Conservation (phyloP, 768 basidiomycete genomes). For the Amanita rimosa region DNA sequence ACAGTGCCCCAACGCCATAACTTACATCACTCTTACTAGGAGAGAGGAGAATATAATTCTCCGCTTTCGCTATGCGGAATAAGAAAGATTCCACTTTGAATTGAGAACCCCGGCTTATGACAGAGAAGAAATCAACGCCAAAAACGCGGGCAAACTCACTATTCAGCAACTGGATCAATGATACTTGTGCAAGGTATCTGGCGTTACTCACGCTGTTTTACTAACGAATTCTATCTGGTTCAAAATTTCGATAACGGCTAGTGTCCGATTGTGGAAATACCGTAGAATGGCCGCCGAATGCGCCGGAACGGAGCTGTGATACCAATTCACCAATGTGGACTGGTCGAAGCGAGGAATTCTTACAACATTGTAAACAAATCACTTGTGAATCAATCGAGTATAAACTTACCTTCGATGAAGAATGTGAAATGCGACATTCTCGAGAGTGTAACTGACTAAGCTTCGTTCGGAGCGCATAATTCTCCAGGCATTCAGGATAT, state of each 20-base stretch:
- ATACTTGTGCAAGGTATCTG: background rate
- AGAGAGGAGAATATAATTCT: slow-evolving; percentile 82
- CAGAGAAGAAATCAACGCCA: slow-evolving; percentile 94
- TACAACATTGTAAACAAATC: slow-evolving; percentile 1
- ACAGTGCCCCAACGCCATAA: slow-evolving; percentile 3
- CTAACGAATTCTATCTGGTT: slow-evolving; percentile 74
- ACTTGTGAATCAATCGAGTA: background rate
- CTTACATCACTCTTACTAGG: slow-evolving; percentile 79
- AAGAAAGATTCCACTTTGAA: slow-evolving; percentile 99
- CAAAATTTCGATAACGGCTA: slow-evolving; percentile 67
- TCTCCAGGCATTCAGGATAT: slow-evolving; percentile 89
- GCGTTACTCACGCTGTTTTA: slow-evolving; percentile 68
- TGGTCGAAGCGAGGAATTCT: slow-evolving; percentile 72
- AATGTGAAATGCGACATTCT: slow-evolving; percentile 80
- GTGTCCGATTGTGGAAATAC: slow-evolving; percentile 55
- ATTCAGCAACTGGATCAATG: background rate
- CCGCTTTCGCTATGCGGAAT: slow-evolving; percentile 95
- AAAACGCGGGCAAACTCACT: slow-evolving; percentile 98
- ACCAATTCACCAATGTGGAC: slow-evolving; percentile 58
- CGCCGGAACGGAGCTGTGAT: slow-evolving; percentile 41
- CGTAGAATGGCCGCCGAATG: slow-evolving; percentile 44
- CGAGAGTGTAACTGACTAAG: slow-evolving; percentile 74
- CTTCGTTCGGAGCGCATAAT: slow-evolving; percentile 81
- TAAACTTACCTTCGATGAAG: slow-evolving; percentile 52
- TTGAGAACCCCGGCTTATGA: slow-evolving; percentile 90